Percentiles rank a stretch among this genome's conserved stretches.
Conservation (phyloP, 305 asterid genomes). For the Fraxinus sp. region DNA sequence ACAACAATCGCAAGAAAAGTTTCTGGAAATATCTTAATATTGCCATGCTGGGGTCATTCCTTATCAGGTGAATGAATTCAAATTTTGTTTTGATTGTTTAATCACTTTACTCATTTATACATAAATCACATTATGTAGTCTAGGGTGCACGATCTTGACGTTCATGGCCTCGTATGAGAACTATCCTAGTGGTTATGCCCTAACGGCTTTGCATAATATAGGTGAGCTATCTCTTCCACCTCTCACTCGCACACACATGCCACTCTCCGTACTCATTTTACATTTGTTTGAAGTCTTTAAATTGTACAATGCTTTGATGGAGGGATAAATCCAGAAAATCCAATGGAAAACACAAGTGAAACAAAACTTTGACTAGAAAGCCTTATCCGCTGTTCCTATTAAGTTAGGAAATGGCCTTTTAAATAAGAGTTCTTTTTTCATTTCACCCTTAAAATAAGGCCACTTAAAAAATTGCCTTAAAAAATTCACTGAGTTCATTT, state of each 20-base stretch:
- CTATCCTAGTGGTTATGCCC: slow-evolving; percentile 90
- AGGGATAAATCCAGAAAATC: background rate
- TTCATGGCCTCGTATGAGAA: slow-evolving; percentile 90
- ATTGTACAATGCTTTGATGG: background rate
- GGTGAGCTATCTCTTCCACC: slow-evolving; percentile 47
- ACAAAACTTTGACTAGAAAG: background rate
- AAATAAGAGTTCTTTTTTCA: background rate
- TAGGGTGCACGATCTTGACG: slow-evolving; percentile 69
- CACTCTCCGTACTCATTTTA: background rate
- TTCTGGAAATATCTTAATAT: slow-evolving; percentile 73
- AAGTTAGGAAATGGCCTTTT: background rate
- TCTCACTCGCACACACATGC: background rate
- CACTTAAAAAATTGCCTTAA: background rate
- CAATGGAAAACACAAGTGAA: background rate
- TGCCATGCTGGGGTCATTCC: slow-evolving; percentile 67
- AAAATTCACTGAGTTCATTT: background rate
- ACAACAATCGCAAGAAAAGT: slow-evolving; percentile 84
- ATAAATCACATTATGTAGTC: slow-evolving; percentile 62
- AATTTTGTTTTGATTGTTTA: slow-evolving; percentile 12
- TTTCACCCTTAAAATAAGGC: background rate
- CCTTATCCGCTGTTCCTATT: background rate
- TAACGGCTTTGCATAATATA: slow-evolving; percentile 63
- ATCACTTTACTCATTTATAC: slow-evolving; percentile 22
- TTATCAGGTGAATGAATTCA: slow-evolving; percentile 58
- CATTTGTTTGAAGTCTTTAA: background rate